These are phyloP conservation scores for Trichomonas vaginalis DNA, from an alignment of 208 protist species.

Conservation along the genomic window DNA sequence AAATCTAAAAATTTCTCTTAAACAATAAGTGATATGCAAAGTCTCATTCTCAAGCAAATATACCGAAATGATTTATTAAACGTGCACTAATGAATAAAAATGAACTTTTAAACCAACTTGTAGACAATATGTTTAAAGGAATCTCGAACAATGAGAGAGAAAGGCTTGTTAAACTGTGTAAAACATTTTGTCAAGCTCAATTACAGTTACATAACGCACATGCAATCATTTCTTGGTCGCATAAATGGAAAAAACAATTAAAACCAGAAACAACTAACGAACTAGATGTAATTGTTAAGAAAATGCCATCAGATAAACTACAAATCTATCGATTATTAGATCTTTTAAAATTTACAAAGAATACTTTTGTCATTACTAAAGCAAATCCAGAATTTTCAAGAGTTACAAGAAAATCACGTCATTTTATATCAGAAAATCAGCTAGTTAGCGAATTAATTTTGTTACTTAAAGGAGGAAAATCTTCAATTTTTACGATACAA, in stretches of 20 bases:
- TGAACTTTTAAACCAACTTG: not conserved
- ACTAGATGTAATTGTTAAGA: not conserved
- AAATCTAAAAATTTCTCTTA: too few species aligned
- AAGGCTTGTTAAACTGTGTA: not conserved
- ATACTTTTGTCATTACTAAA: not conserved
- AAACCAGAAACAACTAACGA: not conserved
- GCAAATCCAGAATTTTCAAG: not conserved
- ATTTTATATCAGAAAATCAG: not conserved
- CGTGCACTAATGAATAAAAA: not conserved
- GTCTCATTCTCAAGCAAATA: too few species aligned
- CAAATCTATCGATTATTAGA: not conserved
- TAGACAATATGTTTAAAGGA: not conserved
- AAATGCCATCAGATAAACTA: not conserved
- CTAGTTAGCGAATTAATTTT: not conserved
- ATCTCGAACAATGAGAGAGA: not conserved
- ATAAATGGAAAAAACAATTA: not conserved
- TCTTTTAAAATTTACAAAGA: not conserved
- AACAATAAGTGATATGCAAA: too few species aligned
- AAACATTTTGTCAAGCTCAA: not conserved
- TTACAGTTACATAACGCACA: not conserved
- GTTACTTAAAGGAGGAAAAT: not conserved
- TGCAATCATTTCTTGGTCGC: not conserved
- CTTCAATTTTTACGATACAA: not conserved
- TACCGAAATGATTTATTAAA: too few species aligned
- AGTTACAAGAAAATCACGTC: not conserved